A percentile compares a stretch with the other conserved stretches of the same genome.
These are phyloP conservation scores for Tulasnella sp. DNA, from an alignment of 768 basidiomycete genomes.

Conservation along the genomic window DNA sequence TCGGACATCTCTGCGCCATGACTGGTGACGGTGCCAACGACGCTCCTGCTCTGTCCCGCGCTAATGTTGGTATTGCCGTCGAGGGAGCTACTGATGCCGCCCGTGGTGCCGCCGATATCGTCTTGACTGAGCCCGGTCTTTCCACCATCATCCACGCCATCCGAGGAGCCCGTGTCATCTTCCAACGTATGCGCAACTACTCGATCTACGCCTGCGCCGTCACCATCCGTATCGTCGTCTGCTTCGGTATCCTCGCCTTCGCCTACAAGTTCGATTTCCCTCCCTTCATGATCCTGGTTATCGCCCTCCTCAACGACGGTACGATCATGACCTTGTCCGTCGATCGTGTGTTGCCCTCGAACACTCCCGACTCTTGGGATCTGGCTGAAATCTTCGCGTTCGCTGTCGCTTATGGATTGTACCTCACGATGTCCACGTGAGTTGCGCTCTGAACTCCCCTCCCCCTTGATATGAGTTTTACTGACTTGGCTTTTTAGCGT, in stretches of 20 bases:
- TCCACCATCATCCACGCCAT: slow-evolving; percentile 99
- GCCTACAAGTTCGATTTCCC: slow-evolving; percentile 98
- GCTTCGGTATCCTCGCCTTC: slow-evolving; percentile 91
- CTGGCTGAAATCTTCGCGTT: slow-evolving; percentile 91
- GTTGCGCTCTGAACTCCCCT: slow-evolving; percentile 23
- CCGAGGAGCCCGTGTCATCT: slow-evolving; percentile 95
- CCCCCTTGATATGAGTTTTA: too few species aligned
- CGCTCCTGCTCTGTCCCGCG: slow-evolving; percentile 92
- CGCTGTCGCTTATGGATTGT: slow-evolving; percentile 91
- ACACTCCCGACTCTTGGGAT: slow-evolving; percentile 92
- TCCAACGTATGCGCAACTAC: slow-evolving; percentile 99
- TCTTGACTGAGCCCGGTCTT: slow-evolving; percentile 94
- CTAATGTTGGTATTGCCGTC: slow-evolving; percentile 99
- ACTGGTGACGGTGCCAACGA: slow-evolving; percentile 99
- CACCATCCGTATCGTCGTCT: slow-evolving; percentile 97
- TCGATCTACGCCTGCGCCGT: slow-evolving; percentile 93
- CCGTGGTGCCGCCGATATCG: slow-evolving; percentile 96
- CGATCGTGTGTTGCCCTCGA: slow-evolving; percentile 89
- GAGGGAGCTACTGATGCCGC: slow-evolving; percentile 99
- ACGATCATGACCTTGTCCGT: slow-evolving; percentile 98
- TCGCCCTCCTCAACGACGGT: slow-evolving; percentile 89
- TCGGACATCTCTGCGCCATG: slow-evolving; percentile 96
- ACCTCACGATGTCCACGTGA: slow-evolving; percentile 84
- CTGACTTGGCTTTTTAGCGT: slow-evolving; percentile 36
- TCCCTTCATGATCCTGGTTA: slow-evolving; percentile 98